Evolutionary conservation across 768 basidiomycete genomes (phyloP).

Genomic region (Pholiota molesta): DNA sequence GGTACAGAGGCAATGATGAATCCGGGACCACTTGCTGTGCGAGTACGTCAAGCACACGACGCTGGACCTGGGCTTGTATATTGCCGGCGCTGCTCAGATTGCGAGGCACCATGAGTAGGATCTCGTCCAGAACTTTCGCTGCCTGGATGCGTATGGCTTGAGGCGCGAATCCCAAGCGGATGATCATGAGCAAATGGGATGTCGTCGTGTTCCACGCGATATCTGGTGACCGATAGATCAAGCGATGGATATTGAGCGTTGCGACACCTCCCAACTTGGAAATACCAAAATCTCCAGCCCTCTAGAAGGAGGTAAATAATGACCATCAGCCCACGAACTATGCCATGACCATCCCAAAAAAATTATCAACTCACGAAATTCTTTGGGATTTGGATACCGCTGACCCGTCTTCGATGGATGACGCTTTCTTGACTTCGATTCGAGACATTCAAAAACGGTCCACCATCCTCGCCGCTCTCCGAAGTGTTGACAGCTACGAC

Average conservation of each 20-base stretch:
- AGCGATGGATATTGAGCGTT: constrained; percentile 81
- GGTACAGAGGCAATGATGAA: constrained; percentile 32
- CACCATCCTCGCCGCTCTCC: constrained; percentile 45
- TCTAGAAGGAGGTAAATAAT: constrained; percentile 42
- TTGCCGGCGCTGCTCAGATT: constrained; percentile 65
- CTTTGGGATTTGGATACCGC: constrained; percentile 85
- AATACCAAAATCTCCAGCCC: constrained; percentile 94
- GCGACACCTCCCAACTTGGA: constrained; percentile 81
- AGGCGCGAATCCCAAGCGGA: constrained; percentile 71
- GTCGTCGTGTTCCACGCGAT: constrained; percentile 87
- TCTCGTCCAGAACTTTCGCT: constrained; percentile 83
- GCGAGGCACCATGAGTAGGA: constrained; percentile 76
- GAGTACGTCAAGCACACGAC: constrained; percentile 84
- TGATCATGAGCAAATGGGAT: constrained; percentile 75
- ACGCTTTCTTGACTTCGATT: constrained; percentile 29
- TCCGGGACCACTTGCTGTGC: constrained; percentile 73
- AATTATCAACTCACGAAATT: constrained; percentile 57
- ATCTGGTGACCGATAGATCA: constrained; percentile 81
- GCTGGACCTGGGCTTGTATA: constrained; percentile 72
- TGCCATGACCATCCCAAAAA: not conserved
- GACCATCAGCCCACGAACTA: constrained; percentile 1
- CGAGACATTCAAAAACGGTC: constrained; percentile 26
- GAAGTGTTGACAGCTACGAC: constrained; percentile 31
- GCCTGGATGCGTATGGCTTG: constrained; percentile 86
- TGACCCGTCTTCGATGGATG: constrained; percentile 71